These are phyloP conservation scores for Candida krabiensis DNA, from an alignment of 805 yeast genomes.

Conservation along the genomic window DNA sequence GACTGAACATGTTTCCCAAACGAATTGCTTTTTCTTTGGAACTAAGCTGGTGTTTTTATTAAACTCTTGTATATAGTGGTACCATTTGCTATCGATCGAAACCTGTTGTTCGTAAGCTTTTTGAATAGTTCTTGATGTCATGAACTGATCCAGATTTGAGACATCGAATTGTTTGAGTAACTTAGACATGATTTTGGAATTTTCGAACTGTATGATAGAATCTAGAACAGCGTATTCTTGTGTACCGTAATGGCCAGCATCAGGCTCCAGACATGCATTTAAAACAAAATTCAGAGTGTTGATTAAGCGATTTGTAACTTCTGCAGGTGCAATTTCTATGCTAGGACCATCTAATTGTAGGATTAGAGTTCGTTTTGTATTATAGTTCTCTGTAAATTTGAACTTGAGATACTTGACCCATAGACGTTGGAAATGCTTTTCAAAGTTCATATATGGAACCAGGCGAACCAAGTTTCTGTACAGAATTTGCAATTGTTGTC, in stretches of 20 bases:
- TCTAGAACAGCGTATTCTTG: constrained; percentile 18
- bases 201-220: constrained; percentile 24
- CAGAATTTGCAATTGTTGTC: constrained; percentile 9
- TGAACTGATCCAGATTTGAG: constrained; percentile 8
- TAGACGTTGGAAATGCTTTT: constrained; percentile 6
- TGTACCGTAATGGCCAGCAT: not conserved
- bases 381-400: constrained; percentile 25
- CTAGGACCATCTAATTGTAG: not conserved
- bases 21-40: constrained; percentile 4
- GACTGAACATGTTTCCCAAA: constrained; percentile 8
- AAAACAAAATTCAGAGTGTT: constrained; percentile 28
- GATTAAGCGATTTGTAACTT: constrained; percentile 16
- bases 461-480: constrained; percentile 25
- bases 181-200: constrained; percentile 15
- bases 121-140: not conserved
- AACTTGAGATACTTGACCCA: constrained; percentile 16
- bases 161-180: constrained; percentile 2
- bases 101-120: not conserved
- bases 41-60: not conserved
- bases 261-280: constrained; percentile 22
- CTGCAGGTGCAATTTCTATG: constrained; percentile 7
- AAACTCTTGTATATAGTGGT: constrained; percentile 10
- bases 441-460: constrained; percentile 10
- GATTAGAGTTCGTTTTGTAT: constrained; percentile 12
- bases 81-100: constrained; percentile 10